A percentile compares a stretch with the other conserved stretches of the same genome.
Conservation (phyloP, 805 yeast genomes). For the Metschnikowia amazonensis region DNA sequence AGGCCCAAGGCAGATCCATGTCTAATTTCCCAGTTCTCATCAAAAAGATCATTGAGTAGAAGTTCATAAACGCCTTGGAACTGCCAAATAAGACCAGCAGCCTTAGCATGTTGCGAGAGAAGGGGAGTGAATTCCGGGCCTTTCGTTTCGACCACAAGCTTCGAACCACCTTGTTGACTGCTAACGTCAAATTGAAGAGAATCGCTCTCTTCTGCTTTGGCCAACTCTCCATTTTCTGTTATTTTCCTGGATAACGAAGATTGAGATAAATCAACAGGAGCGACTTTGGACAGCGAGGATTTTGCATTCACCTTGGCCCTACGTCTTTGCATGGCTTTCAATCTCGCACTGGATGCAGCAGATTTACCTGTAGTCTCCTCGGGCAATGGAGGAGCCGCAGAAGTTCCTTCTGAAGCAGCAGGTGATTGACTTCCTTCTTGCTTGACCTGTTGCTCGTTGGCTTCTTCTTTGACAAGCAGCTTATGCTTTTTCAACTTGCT, state of each 20-base stretch:
- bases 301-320: constrained; percentile 73
- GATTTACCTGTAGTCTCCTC: constrained; percentile 23
- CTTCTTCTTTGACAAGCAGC: constrained; percentile 29
- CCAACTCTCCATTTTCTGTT: constrained; percentile 39
- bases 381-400: not conserved
- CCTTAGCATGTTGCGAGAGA: constrained; percentile 65
- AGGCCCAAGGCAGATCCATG: constrained; percentile 95
- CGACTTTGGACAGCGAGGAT: constrained; percentile 39
- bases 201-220: constrained; percentile 9
- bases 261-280: constrained; percentile 66
- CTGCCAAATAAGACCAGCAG: constrained; percentile 82
- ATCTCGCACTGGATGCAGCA: constrained; percentile 59
- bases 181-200: constrained; percentile 58
- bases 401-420: not conserved
- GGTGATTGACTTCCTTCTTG: not conserved
- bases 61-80: constrained; percentile 90
- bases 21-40: constrained; percentile 88
- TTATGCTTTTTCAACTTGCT: constrained; percentile 51
- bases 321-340: constrained; percentile 92
- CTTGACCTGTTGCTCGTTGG: constrained; percentile 1
- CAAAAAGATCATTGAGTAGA: constrained; percentile 71
- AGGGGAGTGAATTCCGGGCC: constrained; percentile 62
- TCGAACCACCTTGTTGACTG: constrained; percentile 73
- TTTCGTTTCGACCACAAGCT: constrained; percentile 79
- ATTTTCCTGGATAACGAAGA: constrained; percentile 60